Evolutionary conservation across 2,329 filamentous ascomycete genomes (phyloP).

Genomic region (Fusarium foetens): DNA sequence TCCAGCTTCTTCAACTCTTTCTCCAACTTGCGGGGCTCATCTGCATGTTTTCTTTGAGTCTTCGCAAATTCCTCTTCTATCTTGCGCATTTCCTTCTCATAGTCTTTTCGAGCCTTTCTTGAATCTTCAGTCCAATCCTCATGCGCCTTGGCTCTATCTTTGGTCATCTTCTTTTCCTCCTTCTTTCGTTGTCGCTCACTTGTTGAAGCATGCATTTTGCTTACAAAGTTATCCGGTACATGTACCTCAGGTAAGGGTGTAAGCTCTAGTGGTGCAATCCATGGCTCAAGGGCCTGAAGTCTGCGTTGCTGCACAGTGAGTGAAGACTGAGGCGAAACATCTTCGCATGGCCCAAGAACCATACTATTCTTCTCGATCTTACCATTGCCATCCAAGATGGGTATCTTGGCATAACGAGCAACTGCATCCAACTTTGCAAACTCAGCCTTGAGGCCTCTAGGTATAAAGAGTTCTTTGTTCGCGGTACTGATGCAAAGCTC

Average conservation of each 20-base stretch:
- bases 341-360: background rate
- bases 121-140: background rate
- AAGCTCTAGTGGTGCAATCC: background rate
- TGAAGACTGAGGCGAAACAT: background rate
- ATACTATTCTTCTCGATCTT: background rate
- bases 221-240: background rate
- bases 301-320: background rate
- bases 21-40: background rate
- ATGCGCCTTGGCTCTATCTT: background rate
- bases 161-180: background rate
- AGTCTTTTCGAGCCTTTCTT: background rate
- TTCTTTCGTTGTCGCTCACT: background rate
- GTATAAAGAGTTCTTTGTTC: background rate
- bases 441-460: background rate
- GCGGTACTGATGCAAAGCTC: background rate
- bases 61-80: background rate
- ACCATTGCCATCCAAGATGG: background rate
- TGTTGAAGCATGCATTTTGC: background rate
- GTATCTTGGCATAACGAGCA: background rate
- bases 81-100: background rate
- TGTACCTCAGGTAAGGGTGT: background rate
- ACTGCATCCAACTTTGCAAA: background rate
- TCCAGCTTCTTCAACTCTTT: background rate
- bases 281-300: background rate
- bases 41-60: background rate